Evolutionary conservation across 768 basidiomycete species (phyloP), one percentile per base, ranked within the genome.

Genomic region (Sistotremastrum niveocremeum): DNA sequence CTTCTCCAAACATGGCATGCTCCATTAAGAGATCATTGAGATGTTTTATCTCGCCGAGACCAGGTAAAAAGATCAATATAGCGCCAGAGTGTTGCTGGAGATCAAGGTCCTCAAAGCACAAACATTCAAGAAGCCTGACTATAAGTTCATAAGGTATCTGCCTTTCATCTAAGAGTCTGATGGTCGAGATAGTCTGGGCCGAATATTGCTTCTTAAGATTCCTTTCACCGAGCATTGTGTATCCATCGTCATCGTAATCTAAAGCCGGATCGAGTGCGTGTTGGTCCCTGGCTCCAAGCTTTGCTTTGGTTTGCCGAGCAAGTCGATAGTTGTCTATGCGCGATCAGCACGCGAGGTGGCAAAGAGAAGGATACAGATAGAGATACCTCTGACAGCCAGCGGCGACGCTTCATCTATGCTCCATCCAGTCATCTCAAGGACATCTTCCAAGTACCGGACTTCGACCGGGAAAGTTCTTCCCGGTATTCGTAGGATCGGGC

Each of bases 391-490:
- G 49, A 75, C 68, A 5, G 84, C 84, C 62, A 88, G 95, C 6
- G 78, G 84, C 0, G 91, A 95, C 44, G 65, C 72, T 53, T 88
- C 86, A 3, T 76, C 65, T 49, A 95, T 76, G 12, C 74, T 68
- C 88, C 88, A 95, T 9, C 70, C 67, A 4, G 84, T 79, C 46
- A 73, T 68, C 61, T 97, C 82, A 36, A 97, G 73, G 1, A 87
- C 90, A 60, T 98, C 94, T 61, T 99, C 94, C 11, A 98, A 67
- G 60, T 77, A 98, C 39, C 73, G 70, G 12, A 83, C 69, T 44
- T 85, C 79, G 4, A 98, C 94, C 33, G 94, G 94, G 64, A 87
- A 98, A 1, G 91, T 97, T 11, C 94, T 76, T 3, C 94, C 95
- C 11, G 93, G 93, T 31, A 99, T 85, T 49, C 81, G 78, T 8